Percentiles rank a stretch among this genome's conserved stretches.
These are phyloP conservation scores for Trichoderma koningii DNA, from an alignment of 2,329 filamentous ascomycete species.

Conservation along the genomic window DNA sequence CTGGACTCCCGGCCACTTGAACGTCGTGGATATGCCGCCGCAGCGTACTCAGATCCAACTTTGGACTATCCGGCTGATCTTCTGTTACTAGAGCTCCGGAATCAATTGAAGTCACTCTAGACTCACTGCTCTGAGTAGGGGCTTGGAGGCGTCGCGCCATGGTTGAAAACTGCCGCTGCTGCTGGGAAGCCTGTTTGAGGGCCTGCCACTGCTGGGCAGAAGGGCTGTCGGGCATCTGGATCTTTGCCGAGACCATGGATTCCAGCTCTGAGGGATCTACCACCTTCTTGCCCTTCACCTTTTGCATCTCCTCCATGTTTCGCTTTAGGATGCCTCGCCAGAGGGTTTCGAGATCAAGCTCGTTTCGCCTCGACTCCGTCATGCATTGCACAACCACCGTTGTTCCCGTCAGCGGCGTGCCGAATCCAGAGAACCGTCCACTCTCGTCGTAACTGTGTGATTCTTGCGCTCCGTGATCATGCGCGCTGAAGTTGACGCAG, in stretches of 20 bases:
- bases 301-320: slow-evolving; percentile 38
- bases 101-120: slow-evolving; percentile 5
- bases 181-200: slow-evolving; percentile 40
- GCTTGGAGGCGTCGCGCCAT: slow-evolving; percentile 33
- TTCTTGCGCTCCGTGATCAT: slow-evolving; percentile 58
- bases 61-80: slow-evolving; percentile 7
- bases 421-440: slow-evolving; percentile 76
- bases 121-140: slow-evolving; percentile 1
- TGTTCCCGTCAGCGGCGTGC: slow-evolving; percentile 51
- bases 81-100: slow-evolving; percentile 9
- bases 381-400: slow-evolving; percentile 61
- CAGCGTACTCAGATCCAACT: slow-evolving; percentile 31
- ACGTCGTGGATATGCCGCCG: slow-evolving; percentile 44
- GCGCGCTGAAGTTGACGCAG: slow-evolving; percentile 81
- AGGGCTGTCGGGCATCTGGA: slow-evolving; percentile 39
- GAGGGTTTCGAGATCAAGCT: slow-evolving; percentile 56
- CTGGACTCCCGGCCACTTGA: slow-evolving; percentile 41
- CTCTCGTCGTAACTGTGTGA: slow-evolving; percentile 48
- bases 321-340: slow-evolving; percentile 50
- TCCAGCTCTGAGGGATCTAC: slow-evolving; percentile 37
- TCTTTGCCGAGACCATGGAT: slow-evolving; percentile 36
- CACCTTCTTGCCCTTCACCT: slow-evolving; percentile 36
- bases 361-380: slow-evolving; percentile 54
- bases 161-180: slow-evolving; percentile 42
- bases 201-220: slow-evolving; percentile 43